phyloP scores from a whole-genome alignment of 2,329 filamentous ascomycete species.

The Emmonsiellopsis sp. region DNA sequence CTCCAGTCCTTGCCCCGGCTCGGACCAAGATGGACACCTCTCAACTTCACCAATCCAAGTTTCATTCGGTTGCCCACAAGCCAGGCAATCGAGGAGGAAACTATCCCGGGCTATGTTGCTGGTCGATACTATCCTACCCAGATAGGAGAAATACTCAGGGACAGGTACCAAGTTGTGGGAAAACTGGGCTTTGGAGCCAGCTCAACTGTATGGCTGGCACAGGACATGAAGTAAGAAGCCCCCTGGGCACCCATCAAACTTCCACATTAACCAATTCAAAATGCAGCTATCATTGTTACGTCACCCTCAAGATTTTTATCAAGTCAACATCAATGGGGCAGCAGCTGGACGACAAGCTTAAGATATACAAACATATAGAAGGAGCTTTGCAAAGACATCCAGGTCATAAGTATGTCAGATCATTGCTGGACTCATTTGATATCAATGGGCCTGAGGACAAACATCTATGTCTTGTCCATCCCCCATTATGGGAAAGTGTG shows the following conservation, averaged over 20 bases:
- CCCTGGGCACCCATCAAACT: background rate
- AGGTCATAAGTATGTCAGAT: conserved; percentile 3
- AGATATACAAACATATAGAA: conserved; percentile 34
- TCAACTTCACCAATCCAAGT: conserved; percentile 23
- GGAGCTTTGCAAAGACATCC: conserved; percentile 15
- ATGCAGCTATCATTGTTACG: conserved; percentile 18
- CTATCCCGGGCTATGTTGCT: conserved; percentile 16
- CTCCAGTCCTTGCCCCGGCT: conserved; percentile 17
- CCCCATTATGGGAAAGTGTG: too few species aligned
- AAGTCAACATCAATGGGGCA: conserved; percentile 17
- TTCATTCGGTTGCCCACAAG: conserved; percentile 15
- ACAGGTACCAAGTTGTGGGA: conserved; percentile 24
- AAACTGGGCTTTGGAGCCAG: conserved; percentile 29
- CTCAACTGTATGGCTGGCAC: conserved; percentile 29
- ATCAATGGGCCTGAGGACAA: too few species aligned
- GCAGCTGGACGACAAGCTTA: conserved; percentile 26
- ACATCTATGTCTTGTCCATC: too few species aligned
- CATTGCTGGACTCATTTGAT: too few species aligned
- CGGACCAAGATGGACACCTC: conserved; percentile 20
- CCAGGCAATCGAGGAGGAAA: conserved; percentile 25
- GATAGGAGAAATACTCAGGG: conserved; percentile 22
- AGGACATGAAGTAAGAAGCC: conserved; percentile 22
- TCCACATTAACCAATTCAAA: background rate
- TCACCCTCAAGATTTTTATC: conserved; percentile 21
- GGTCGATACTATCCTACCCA: conserved; percentile 21